These are phyloP conservation scores for Talaromyces borbonicus DNA, from an alignment of 495 filamentous ascomycete species.

Conservation along the genomic window DNA sequence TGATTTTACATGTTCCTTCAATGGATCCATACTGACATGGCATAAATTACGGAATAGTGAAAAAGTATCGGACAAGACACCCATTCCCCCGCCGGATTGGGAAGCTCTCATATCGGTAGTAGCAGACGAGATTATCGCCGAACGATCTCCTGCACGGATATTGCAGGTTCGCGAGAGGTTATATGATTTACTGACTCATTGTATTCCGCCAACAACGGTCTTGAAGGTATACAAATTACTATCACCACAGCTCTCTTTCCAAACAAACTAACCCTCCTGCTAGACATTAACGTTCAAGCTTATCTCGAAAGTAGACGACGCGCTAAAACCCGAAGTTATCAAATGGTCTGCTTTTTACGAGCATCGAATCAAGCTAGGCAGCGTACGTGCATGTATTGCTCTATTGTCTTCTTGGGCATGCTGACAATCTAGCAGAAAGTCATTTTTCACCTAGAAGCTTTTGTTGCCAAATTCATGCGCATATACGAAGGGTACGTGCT, in stretches of 20 bases:
- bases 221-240: slow-evolving; percentile 50
- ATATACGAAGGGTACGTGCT: slow-evolving; percentile 64
- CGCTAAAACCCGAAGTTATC: slow-evolving; percentile 81
- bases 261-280: background rate
- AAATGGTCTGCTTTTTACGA: slow-evolving; percentile 97
- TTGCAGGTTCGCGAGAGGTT: slow-evolving; percentile 81
- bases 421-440: slow-evolving; percentile 55
- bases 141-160: slow-evolving; percentile 79
- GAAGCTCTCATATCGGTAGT: slow-evolving; percentile 80
- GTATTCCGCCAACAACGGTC: slow-evolving; percentile 87
- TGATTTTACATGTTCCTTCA: too few relatives aligned
- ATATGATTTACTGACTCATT: slow-evolving; percentile 93
- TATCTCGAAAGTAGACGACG: slow-evolving; percentile 75
- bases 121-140: slow-evolving; percentile 81
- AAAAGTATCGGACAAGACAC: slow-evolving; percentile 76
- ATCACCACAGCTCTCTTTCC: background rate
- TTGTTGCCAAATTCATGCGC: slow-evolving; percentile 97
- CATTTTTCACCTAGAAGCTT: slow-evolving; percentile 96
- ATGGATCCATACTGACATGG: slow-evolving; percentile 16
- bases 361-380: slow-evolving; percentile 81
- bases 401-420: background rate
- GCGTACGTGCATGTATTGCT: slow-evolving; percentile 29
- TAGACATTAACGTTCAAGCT: slow-evolving; percentile 84
- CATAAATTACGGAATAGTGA: slow-evolving; percentile 46
- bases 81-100: slow-evolving; percentile 92